Conservation (phyloP, 2,329 filamentous ascomycete species). For the Aspergillus viridinutans region DNA sequence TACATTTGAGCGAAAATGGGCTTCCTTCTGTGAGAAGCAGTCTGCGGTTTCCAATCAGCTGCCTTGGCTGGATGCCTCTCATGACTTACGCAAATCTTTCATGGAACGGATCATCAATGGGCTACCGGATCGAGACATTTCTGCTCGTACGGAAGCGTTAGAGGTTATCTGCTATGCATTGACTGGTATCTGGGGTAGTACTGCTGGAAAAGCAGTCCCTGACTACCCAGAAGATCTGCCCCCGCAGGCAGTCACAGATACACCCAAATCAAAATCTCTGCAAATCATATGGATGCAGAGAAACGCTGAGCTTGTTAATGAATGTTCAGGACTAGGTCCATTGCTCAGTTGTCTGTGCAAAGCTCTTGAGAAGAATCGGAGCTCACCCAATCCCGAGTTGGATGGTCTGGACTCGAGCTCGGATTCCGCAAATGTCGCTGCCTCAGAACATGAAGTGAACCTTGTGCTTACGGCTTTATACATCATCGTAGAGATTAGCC, state of each 20-base stretch:
- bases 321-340: constrained; percentile 32
- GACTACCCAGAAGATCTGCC: constrained; percentile 29
- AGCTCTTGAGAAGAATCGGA: constrained; percentile 37
- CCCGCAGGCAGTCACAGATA: constrained; percentile 37
- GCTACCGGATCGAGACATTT: constrained; percentile 37
- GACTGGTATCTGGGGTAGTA: constrained; percentile 67
- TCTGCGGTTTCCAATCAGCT: constrained; percentile 36
- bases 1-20: constrained; percentile 75
- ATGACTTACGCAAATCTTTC: constrained; percentile 46
- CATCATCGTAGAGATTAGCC: constrained; percentile 38
- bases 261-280: constrained; percentile 45
- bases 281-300: constrained; percentile 47
- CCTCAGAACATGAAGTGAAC: constrained; percentile 39
- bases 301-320: constrained; percentile 36
- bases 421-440: constrained; percentile 31
- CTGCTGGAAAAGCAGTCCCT: constrained; percentile 48
- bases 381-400: constrained; percentile 18
- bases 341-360: constrained; percentile 36
- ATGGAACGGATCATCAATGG: constrained; percentile 34
- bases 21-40: constrained; percentile 45
- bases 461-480: constrained; percentile 42
- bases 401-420: constrained; percentile 28
- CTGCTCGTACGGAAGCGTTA: constrained; percentile 42
- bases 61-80: constrained; percentile 64
- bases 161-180: constrained; percentile 51